Evolutionary conservation across 345 rosid species (phyloP).

Genomic region (Corchorus olitorius): DNA sequence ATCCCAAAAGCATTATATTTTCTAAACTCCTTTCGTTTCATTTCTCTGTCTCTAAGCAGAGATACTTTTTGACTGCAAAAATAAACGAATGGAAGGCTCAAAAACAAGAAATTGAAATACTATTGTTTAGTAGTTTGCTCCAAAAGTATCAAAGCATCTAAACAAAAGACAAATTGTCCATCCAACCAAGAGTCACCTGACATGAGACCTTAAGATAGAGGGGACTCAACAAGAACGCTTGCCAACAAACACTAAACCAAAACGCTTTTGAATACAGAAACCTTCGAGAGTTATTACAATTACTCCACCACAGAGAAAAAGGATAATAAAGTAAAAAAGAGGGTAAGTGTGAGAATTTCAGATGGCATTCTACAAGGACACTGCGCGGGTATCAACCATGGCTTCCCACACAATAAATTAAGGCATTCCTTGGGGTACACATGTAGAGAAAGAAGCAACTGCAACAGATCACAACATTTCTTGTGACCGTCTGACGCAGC

Average conservation of each 20-base stretch:
- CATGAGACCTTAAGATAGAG: neutral
- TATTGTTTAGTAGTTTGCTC: neutral
- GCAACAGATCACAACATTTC: slow-evolving; percentile 48
- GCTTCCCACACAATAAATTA: slow-evolving; percentile 19
- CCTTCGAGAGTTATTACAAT: neutral
- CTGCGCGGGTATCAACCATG: neutral
- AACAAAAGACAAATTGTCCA: neutral
- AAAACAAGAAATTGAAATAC: neutral
- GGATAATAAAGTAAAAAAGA: neutral
- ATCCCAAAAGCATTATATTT: too few relatives aligned
- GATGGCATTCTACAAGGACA: slow-evolving; percentile 16
- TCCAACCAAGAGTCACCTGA: neutral
- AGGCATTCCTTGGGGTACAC: slow-evolving; percentile 11
- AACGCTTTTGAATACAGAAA: slow-evolving; percentile 17
- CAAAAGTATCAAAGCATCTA: neutral
- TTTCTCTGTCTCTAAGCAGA: too few relatives aligned
- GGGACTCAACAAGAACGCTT: slow-evolving; percentile 10
- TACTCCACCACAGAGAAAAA: slow-evolving; percentile 12
- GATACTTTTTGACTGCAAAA: neutral
- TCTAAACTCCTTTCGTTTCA: too few relatives aligned
- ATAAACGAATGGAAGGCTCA: neutral
- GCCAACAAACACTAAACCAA: neutral
- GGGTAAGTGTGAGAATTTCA: neutral
- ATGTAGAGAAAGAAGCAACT: neutral
- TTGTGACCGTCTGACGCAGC: slow-evolving; percentile 69